These are phyloP conservation scores for Aspergillus leporis DNA, from an alignment of 495 filamentous ascomycete genomes.

Conservation along the genomic window DNA sequence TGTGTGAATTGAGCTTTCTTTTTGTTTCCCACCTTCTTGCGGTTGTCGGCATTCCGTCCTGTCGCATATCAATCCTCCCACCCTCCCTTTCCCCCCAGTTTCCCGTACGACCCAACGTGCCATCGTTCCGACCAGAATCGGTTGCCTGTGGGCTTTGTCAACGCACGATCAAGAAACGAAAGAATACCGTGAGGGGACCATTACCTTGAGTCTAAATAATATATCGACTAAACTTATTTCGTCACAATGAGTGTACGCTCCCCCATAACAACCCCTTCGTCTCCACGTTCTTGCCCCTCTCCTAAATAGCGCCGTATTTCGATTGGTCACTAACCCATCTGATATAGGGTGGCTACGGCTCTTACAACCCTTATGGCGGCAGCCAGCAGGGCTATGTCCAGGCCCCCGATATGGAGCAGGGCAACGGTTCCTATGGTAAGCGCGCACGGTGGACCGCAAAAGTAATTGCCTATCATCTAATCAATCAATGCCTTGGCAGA, in stretches of 20 bases:
- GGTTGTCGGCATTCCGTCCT: not conserved
- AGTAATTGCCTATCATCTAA: not conserved
- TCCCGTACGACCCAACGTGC: constrained; percentile 18
- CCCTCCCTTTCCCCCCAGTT: not conserved
- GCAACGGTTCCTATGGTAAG: constrained; percentile 46
- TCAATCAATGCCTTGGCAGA: constrained; percentile 42
- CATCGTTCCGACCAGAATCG: constrained; percentile 1
- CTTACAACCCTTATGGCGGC: constrained; percentile 60
- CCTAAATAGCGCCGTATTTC: not conserved
- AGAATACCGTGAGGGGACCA: not conserved
- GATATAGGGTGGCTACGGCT: constrained; percentile 53
- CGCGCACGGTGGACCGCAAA: not conserved
- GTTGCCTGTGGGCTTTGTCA: not conserved
- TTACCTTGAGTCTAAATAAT: not conserved
- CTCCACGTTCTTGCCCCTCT: constrained; percentile 7
- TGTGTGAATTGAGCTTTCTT: not conserved
- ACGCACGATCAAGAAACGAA: not conserved
- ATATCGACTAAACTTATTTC: not conserved
- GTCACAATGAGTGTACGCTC: constrained; percentile 40
- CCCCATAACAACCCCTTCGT: constrained; percentile 1
- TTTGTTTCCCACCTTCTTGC: constrained; percentile 3
- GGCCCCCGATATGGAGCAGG: constrained; percentile 40
- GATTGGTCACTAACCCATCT: constrained; percentile 7
- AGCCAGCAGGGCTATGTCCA: constrained; percentile 44
- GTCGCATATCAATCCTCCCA: not conserved